Conservation (phyloP, 1,139 yeast species). For the Ogataea hybrid region DNA sequence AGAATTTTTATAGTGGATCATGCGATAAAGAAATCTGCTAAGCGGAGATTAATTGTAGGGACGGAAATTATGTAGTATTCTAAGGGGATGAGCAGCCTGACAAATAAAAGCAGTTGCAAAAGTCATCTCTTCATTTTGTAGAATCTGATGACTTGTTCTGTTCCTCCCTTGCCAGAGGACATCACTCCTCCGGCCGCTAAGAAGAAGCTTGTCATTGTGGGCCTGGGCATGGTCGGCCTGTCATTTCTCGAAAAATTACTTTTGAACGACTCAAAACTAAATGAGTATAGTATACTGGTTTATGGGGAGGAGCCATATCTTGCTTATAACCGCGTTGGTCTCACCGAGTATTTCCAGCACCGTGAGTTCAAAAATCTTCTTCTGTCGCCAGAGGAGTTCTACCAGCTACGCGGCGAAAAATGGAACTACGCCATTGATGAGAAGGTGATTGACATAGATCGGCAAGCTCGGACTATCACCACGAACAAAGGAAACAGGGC, state of each 20-base stretch:
- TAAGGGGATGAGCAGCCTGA: no score
- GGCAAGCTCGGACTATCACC: slow-evolving; percentile 22
- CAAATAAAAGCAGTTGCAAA: neutral
- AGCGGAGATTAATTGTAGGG: slow-evolving; percentile 6
- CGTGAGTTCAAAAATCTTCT: slow-evolving; percentile 30
- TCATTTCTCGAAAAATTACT: slow-evolving; percentile 35
- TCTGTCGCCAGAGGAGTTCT: slow-evolving; percentile 33
- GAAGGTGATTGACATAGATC: slow-evolving; percentile 27
- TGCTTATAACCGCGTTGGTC: slow-evolving; percentile 36
- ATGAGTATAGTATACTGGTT: slow-evolving; percentile 29
- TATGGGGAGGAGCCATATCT: slow-evolving; percentile 35
- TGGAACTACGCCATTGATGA: slow-evolving; percentile 35
- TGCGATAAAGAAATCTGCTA: neutral
- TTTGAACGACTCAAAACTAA: slow-evolving; percentile 27
- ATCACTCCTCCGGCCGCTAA: slow-evolving; percentile 5
- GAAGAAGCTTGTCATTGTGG: slow-evolving; percentile 29
- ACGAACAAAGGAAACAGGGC: slow-evolving; percentile 26
- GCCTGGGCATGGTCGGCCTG: slow-evolving; percentile 37
- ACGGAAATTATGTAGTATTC: slow-evolving; percentile 1
- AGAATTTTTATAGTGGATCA: neutral
- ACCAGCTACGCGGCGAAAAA: slow-evolving; percentile 28
- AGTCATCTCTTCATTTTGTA: neutral
- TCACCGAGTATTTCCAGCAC: slow-evolving; percentile 35
- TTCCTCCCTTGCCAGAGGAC: slow-evolving; percentile 26
- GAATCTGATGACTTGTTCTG: slow-evolving; percentile 1